These are phyloP conservation scores for Candida jianshihensis DNA, from an alignment of 805 yeast genomes.

Conservation along the genomic window DNA sequence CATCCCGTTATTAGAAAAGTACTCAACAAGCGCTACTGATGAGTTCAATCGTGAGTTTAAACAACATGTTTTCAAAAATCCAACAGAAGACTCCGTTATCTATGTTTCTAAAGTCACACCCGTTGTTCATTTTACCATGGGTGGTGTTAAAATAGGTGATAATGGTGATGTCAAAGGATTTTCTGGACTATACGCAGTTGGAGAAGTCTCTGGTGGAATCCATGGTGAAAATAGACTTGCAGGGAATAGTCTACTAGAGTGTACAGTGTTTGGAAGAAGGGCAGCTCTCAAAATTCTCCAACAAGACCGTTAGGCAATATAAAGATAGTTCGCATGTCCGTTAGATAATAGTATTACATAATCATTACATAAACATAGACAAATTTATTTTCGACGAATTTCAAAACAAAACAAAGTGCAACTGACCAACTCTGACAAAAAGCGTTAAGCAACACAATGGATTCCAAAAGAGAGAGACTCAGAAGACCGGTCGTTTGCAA, in stretches of 20 bases:
- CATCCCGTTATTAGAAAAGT: slow-evolving; percentile 12
- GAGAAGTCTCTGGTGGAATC: slow-evolving; percentile 64
- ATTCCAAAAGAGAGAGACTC: slow-evolving; percentile 12
- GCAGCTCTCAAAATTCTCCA: slow-evolving; percentile 29
- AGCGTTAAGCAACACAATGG: too few species aligned
- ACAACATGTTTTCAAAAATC: slow-evolving; percentile 25
- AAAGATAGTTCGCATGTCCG: too few species aligned
- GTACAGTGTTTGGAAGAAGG: slow-evolving; percentile 44
- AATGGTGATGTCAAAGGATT: slow-evolving; percentile 28
- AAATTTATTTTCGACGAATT: background rate
- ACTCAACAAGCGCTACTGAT: slow-evolving; percentile 22
- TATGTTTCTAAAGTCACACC: slow-evolving; percentile 52
- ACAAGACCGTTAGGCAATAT: too few species aligned
- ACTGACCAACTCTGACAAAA: background rate
- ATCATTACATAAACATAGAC: background rate
- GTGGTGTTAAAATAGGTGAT: slow-evolving; percentile 54
- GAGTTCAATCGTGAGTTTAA: slow-evolving; percentile 29
- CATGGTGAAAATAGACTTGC: slow-evolving; percentile 55
- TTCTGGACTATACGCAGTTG: slow-evolving; percentile 51
- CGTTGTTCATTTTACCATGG: slow-evolving; percentile 61
- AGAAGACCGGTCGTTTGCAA: slow-evolving; percentile 24
- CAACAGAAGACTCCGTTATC: slow-evolving; percentile 23
- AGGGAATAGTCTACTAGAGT: slow-evolving; percentile 21
- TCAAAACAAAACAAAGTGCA: background rate
- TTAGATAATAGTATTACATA: background rate